A percentile compares a stretch with the other conserved stretches of the same genome.
Evolutionary conservation across 805 yeast species (phyloP).

Genomic region (Kuraishia borneana): DNA sequence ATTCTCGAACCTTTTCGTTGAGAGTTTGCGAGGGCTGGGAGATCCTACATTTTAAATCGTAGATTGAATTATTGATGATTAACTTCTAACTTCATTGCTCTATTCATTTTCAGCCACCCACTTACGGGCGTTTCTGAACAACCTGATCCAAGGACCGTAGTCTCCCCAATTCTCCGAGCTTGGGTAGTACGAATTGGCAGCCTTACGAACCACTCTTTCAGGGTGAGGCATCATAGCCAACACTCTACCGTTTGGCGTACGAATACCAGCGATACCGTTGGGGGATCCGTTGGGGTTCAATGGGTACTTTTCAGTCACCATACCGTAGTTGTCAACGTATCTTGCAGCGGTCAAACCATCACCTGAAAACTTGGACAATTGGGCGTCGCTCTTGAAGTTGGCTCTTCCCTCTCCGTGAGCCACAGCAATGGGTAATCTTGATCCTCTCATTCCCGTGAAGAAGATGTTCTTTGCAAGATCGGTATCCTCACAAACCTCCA

Average conservation of each 20-base stretch:
- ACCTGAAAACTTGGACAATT: conserved; percentile 35
- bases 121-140: conserved; percentile 85
- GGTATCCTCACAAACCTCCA: conserved; percentile 41
- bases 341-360: conserved; percentile 55
- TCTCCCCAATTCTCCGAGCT: conserved; percentile 55
- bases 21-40: conserved; percentile 51
- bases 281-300: conserved; percentile 96
- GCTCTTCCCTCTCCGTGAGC: conserved; percentile 99
- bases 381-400: conserved; percentile 37
- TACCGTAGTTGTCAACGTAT: conserved; percentile 87
- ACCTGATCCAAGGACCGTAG: conserved; percentile 90
- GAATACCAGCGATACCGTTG: conserved; percentile 84
- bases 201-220: conserved; percentile 83
- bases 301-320: conserved; percentile 74
- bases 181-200: conserved; percentile 89
- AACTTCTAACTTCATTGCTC: too few species aligned
- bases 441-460: conserved; percentile 86
- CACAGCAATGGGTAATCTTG: conserved; percentile 89
- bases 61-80: too few species aligned
- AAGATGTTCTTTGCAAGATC: conserved; percentile 40
- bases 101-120: conserved; percentile 49
- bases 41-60: conserved; percentile 50
- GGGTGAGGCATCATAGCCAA: conserved; percentile 99
- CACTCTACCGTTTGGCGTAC: conserved; percentile 87
- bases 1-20: conserved; percentile 15